These are phyloP conservation scores for Beauveria brongniartii DNA, from an alignment of 2,329 filamentous ascomycete species.

Conservation along the genomic window DNA sequence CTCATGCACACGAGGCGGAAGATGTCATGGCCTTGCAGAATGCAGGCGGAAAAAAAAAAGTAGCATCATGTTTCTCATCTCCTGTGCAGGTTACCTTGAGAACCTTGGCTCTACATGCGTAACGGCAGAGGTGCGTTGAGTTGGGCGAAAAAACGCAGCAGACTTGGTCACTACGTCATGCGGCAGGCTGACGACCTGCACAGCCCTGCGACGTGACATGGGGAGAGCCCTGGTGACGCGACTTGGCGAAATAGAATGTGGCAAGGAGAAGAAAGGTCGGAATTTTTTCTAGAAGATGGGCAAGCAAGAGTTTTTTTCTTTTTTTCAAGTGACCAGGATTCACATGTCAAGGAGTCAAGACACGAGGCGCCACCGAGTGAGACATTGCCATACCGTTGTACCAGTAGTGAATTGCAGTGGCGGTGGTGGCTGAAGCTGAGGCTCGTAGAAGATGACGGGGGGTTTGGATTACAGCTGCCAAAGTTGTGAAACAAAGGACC, in stretches of 20 bases:
- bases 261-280: too few species aligned
- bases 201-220: conserved; percentile 7
- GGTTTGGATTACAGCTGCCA: too few species aligned
- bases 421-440: conserved; percentile 1
- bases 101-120: too few species aligned
- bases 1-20: too few species aligned
- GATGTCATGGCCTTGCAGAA: too few species aligned
- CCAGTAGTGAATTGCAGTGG: background rate
- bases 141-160: background rate
- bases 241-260: background rate
- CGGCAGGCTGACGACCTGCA: background rate
- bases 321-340: background rate
- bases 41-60: too few species aligned
- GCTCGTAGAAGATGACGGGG: too few species aligned
- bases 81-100: too few species aligned
- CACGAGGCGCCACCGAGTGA: background rate
- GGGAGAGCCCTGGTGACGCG: background rate
- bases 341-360: background rate
- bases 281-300: too few species aligned
- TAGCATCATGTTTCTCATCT: too few species aligned
- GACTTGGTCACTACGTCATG: conserved; percentile 1
- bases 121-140: too few species aligned
- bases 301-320: background rate
- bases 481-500: background rate
- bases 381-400: background rate